These are phyloP conservation scores for Penicillium italicum DNA, from an alignment of 2,329 filamentous ascomycete species.

Conservation along the genomic window DNA sequence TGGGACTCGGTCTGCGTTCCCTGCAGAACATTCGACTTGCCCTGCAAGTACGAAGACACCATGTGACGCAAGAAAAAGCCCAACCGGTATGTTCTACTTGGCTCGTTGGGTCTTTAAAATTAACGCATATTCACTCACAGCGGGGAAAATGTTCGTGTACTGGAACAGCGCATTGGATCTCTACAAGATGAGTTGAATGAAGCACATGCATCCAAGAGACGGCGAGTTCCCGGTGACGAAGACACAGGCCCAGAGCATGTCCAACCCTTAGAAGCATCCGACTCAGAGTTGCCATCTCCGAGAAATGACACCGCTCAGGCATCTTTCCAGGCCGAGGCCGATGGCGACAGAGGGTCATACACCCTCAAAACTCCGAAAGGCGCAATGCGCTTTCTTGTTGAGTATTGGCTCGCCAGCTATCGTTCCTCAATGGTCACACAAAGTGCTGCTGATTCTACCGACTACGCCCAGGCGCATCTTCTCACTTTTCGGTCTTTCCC, in stretches of 20 bases:
- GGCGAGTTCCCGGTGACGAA: background rate
- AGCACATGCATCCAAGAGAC: background rate
- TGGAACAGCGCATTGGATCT: background rate
- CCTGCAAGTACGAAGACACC: constrained; percentile 7
- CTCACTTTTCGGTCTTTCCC: constrained; percentile 10
- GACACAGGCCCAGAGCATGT: background rate
- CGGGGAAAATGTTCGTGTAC: background rate
- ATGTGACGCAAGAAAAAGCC: background rate
- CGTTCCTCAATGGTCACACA: background rate
- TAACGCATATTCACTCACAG: background rate
- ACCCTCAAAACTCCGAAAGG: constrained; percentile 13
- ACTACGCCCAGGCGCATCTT: constrained; percentile 14
- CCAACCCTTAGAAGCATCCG: background rate
- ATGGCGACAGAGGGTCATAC: constrained; percentile 10
- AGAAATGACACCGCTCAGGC: background rate
- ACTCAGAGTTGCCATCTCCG: background rate
- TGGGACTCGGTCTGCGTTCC: constrained; percentile 9
- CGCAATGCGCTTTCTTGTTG: constrained; percentile 22
- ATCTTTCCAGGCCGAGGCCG: background rate
- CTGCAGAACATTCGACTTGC: constrained; percentile 8
- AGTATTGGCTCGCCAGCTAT: background rate
- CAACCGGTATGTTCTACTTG: constrained; percentile 1
- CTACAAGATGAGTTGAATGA: constrained; percentile 3
- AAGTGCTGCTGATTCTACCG: background rate
- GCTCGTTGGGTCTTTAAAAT: background rate